Evolutionary conservation across 1,284 basidiomycete genomes (phyloP), one percentile per base, ranked within the genome.

Genomic region (Meira nashicola): DNA sequence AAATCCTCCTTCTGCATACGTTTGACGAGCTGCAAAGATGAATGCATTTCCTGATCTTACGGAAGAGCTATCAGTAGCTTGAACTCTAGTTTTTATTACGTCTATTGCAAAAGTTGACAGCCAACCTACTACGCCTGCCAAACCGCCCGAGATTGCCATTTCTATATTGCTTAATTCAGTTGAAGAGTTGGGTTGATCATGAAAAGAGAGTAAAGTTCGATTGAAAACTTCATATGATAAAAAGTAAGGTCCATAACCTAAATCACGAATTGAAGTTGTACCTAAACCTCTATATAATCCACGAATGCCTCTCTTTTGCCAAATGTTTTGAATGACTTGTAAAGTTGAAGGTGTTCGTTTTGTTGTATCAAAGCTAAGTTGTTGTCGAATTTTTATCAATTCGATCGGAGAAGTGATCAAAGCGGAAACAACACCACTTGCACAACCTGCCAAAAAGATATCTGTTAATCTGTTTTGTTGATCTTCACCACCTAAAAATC

Each of bases 381-480:
- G 73, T 57, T 76, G 61, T 7, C 71, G 65, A 40, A 76, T 74
- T 64, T 76, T 76, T 57, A 76, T 50, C 39, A 74, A 57, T 7
- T 76, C 73, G 40, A 76, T 70, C 7, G 73, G 73, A 11, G 64
- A 53, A 0, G 73, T 76, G 58, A 76, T 71, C 11, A 74, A 61
- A 39, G 67, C 61, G 10, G 66, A 63, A 0, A 67, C 66, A 2
- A 74, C 54, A 1, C 73, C 73, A 25, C 52, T 58, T 1, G 67
- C 53, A 57, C 67, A 65, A 2, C 73, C 73, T 1, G 73, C 73
- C 11, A 70, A 28, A 21, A 71, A 63, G 3, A 69, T 62, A 57
- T 75, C 65, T 46, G 14, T 43, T 23, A 49, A 21, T 41, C 40
- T 41, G 14, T 23, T n/a, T 44, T 33, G 17, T 15, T 12, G 39